These are phyloP conservation scores for Populus hybrid DNA, from an alignment of 441 rosid species.

Conservation along the genomic window DNA sequence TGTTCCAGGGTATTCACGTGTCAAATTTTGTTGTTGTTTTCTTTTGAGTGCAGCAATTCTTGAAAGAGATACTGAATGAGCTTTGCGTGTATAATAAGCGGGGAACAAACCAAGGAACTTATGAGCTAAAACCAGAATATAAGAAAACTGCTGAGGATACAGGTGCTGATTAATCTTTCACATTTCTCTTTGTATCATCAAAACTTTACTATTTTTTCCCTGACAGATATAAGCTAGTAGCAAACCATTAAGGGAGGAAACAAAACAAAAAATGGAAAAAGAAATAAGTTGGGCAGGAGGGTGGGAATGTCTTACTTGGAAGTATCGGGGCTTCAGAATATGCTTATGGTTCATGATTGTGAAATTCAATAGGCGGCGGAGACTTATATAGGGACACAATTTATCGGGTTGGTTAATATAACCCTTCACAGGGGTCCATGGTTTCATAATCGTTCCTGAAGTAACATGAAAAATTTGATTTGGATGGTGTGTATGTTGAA, in stretches of 20 bases:
- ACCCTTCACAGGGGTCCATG: background rate
- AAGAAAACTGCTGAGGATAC: constrained; percentile 75
- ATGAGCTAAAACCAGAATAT: constrained; percentile 93
- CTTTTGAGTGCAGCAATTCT: constrained; percentile 59
- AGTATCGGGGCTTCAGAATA: background rate
- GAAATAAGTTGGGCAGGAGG: background rate
- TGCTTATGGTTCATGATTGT: background rate
- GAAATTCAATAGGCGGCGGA: background rate
- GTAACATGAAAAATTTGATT: background rate
- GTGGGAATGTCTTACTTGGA: background rate
- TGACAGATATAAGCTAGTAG: background rate
- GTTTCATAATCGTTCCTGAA: background rate
- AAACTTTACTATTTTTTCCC: background rate
- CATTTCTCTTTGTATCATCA: background rate
- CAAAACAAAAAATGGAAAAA: background rate
- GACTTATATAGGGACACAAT: background rate
- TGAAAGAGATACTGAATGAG: constrained; percentile 91
- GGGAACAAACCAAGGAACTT: constrained; percentile 92
- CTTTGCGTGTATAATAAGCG: constrained; percentile 91
- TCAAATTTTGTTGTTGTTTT: background rate
- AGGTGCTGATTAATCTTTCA: constrained; percentile 35
- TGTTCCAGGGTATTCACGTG: background rate
- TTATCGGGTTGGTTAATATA: background rate
- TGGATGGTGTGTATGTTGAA: background rate
- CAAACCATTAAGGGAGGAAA: background rate